These are phyloP conservation scores for Endoconidiophora laricicola DNA, from an alignment of 2,329 filamentous ascomycete species.

Conservation along the genomic window DNA sequence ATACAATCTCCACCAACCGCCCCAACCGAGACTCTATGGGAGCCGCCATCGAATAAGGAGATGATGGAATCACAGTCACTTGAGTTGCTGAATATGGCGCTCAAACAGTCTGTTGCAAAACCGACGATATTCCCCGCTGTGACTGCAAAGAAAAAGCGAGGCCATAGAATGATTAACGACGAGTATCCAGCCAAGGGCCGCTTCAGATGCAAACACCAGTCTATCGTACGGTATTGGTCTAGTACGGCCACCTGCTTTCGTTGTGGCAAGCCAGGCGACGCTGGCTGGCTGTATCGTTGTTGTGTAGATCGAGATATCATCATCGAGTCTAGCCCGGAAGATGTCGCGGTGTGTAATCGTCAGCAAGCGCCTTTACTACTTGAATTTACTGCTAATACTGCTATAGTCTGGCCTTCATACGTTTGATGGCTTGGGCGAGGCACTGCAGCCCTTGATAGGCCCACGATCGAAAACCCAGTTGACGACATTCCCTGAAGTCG, in stretches of 20 bases:
- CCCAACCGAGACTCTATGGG: no score
- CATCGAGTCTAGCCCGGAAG: conserved; percentile 18
- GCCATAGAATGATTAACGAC: no score
- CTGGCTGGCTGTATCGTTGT: conserved; percentile 63
- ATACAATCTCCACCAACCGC: no score
- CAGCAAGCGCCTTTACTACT: background rate
- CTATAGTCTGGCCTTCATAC: conserved; percentile 15
- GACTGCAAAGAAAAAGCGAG: no score
- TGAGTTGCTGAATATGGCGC: no score
- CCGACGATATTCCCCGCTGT: no score
- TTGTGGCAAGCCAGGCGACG: conserved; percentile 37
- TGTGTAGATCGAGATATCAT: conserved; percentile 41
- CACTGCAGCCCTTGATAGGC: conserved; percentile 20
- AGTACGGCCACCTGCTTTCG: background rate
- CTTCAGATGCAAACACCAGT: no score
- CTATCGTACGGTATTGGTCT: conserved; percentile 5
- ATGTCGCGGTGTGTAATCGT: conserved; percentile 15
- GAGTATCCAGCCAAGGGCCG: no score
- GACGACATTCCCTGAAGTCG: conserved; percentile 26
- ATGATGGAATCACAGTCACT: no score
- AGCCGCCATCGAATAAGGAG: no score
- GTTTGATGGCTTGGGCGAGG: conserved; percentile 23
- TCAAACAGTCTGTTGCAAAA: no score
- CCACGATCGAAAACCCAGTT: conserved; percentile 25
- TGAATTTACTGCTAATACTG: conserved; percentile 6